phyloP scores from a whole-genome alignment of 768 basidiomycete species.

The Trametes gibbosa region DNA sequence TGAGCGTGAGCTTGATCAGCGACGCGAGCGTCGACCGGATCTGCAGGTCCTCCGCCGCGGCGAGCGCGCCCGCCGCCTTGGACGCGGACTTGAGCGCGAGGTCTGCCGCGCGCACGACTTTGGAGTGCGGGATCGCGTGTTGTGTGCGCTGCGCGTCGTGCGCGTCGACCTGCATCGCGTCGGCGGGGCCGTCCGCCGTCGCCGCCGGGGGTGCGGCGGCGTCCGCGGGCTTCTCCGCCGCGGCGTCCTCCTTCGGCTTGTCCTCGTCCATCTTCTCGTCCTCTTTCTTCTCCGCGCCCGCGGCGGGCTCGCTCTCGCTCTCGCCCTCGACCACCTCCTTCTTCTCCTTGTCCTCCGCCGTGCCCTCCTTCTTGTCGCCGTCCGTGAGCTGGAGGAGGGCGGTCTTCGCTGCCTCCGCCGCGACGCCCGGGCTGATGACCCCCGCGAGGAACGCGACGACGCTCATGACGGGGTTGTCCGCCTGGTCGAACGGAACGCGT shows the following conservation, averaged over 20 bases:
- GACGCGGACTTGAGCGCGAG: slow-evolving; percentile 89
- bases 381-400: slow-evolving; percentile 81
- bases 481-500: slow-evolving; percentile 86
- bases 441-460: slow-evolving; percentile 97
- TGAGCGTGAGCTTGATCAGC: slow-evolving; percentile 80
- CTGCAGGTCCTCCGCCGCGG: slow-evolving; percentile 76
- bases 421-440: slow-evolving; percentile 86
- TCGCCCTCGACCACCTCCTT: slow-evolving; percentile 39
- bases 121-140: slow-evolving; percentile 59
- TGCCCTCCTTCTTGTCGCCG: slow-evolving; percentile 39
- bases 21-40: slow-evolving; percentile 77
- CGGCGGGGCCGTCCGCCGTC: slow-evolving; percentile 15
- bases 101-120: slow-evolving; percentile 77
- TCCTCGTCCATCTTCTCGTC: slow-evolving; percentile 43
- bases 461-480: slow-evolving; percentile 98
- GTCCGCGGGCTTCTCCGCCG: background rate
- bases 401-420: slow-evolving; percentile 90
- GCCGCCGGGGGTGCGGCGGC: background rate
- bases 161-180: slow-evolving; percentile 49
- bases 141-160: slow-evolving; percentile 34
- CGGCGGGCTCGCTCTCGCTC: slow-evolving; percentile 30
- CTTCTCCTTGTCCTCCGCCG: slow-evolving; percentile 30
- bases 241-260: slow-evolving; percentile 24
- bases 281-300: slow-evolving; percentile 36
- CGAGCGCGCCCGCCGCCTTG: slow-evolving; percentile 77